Evolutionary conservation across 805 yeast species (phyloP), one percentile per base, ranked within the genome.

Genomic region (Metschnikowia cerradonensis): DNA sequence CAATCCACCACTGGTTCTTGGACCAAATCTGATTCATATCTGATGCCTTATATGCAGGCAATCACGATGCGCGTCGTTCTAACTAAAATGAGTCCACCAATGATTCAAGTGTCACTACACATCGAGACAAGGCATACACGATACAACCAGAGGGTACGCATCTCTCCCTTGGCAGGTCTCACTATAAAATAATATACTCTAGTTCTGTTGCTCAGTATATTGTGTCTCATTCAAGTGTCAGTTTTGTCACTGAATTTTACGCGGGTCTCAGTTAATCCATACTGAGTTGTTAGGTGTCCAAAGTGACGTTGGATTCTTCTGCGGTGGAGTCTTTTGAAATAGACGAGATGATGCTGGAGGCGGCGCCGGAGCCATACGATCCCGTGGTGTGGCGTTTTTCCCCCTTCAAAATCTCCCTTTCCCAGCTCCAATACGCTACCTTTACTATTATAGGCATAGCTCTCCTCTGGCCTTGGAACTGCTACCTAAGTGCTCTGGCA

Each of bases 381-480:
- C 66, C 66, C 4, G 59, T 62, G 40, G 56, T 63, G 36, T 44
- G 60, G 45, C 43, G 51, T 8, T 34, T 57, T 2, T 40, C 45
- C 39, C 45, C 43, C 8, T 8, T 46, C 23, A 32, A 23, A 32
- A 55, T 56, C 41, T 56, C 57, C n/a, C 56, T 69, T 14, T 65
- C 73, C 2, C 69, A 64, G 53, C 59, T 73, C 22, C 61, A 64
- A 41, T 88, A 87, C 61, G 26, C 77, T 10, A 80, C 92, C 0
- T 90, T 86, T 60, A 68, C 82, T 22, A 58, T 80, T 11, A 76
- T 88, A 6, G 97, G 97, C 0, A 75, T 89, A 13, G 86, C 96
- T 1, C 73, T 86, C 19, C 74, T 92, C 19, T 92, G 98, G 97
- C 98, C 98, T 0, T 92, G 98, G 61, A 94, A 92, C 72, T 83